Evolutionary conservation across 805 yeast genomes (phyloP), one percentile per base, ranked within the genome.

Genomic region (Yamadazyma kitorensis): DNA sequence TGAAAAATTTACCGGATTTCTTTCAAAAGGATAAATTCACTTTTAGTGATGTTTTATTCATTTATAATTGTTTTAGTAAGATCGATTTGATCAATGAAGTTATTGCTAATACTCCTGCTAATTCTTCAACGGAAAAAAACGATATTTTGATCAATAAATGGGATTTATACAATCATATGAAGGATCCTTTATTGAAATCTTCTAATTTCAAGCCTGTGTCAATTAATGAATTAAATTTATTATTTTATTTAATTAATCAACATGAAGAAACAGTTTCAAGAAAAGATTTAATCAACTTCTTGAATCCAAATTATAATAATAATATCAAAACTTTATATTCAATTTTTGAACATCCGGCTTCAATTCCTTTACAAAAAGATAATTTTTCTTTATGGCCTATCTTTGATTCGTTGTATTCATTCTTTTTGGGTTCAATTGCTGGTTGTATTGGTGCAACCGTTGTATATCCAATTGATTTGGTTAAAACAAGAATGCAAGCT

Each of bases 401-500:
- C 38, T 66, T 65, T 36, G 94, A 86, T 54, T 86, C 95, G 6
- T 72, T 82, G 36, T 86, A 89, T 62, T 87, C 94, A 39, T 91
- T 91, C 60, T 65, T 84, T 19, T 68, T 91, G 39, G 98, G 98
- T 12, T 87, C 97, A 3, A 73, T 89, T 32, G 98, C 98, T 20
- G 98, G 98, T 39, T 93, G 96, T 49, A 80, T 91, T 60, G 98
- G 98, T 43, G 97, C 98, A n/a, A 86, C 96, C 5, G 86, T 84
- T 11, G 98, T 91, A 27, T 91, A 91, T 58, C 98, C 98, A 20
- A 93, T 93, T 47, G 98, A 91, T 63, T 70, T 93, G 57, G 88
- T 91, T 45, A 91, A 91, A 65, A 91, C 98, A 4, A 78, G 98
- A 59, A 87, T 91, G 95, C 98, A 91, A 65, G 95, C 95, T 41